These are phyloP conservation scores for Candida incommunis DNA, from an alignment of 805 yeast genomes.

Conservation along the genomic window DNA sequence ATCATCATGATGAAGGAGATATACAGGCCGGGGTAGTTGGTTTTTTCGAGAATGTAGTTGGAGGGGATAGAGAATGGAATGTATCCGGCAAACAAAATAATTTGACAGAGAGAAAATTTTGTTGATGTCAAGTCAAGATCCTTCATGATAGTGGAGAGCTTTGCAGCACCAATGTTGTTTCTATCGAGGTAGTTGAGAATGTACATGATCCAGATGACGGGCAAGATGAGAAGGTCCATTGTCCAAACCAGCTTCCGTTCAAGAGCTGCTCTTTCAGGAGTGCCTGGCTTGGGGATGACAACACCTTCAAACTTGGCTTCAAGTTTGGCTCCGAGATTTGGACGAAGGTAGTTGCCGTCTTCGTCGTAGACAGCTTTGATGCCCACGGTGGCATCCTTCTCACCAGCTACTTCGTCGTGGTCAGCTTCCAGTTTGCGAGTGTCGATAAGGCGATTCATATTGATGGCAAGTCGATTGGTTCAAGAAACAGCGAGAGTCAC, in stretches of 20 bases:
- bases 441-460: not conserved
- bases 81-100: slow-evolving; percentile 23
- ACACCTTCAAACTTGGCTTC: slow-evolving; percentile 7
- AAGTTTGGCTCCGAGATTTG: not conserved
- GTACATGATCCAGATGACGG: slow-evolving; percentile 30
- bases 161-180: slow-evolving; percentile 34
- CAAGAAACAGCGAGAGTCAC: no score
- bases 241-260: slow-evolving; percentile 16
- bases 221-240: slow-evolving; percentile 29
- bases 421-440: not conserved
- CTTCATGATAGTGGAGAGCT: slow-evolving; percentile 28
- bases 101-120: slow-evolving; percentile 30
- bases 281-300: slow-evolving; percentile 7
- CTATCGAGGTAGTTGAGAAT: slow-evolving; percentile 32
- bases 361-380: not conserved
- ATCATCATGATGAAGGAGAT: slow-evolving; percentile 21
- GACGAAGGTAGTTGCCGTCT: not conserved
- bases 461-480: no score
- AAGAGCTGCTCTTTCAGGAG: slow-evolving; percentile 21
- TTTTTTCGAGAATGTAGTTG: slow-evolving; percentile 19
- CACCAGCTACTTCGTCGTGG: not conserved
- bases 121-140: slow-evolving; percentile 27
- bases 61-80: slow-evolving; percentile 26
- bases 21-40: slow-evolving; percentile 23
- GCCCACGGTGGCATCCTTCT: not conserved